These are phyloP conservation scores for Pterula multifida DNA, from an alignment of 1,284 basidiomycete genomes.

Conservation along the genomic window DNA sequence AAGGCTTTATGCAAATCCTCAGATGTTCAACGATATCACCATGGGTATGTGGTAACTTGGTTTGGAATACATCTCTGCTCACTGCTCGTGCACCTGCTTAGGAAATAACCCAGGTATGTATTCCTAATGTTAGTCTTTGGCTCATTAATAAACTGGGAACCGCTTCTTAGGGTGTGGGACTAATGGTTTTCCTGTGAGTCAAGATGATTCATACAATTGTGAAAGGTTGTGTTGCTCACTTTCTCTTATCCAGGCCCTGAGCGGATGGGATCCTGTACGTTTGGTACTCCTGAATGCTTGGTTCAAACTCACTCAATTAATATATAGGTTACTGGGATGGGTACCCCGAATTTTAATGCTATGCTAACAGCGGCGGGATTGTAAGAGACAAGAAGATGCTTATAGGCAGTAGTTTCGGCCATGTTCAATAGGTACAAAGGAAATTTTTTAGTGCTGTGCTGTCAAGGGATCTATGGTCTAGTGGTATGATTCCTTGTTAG, in stretches of 20 bases:
- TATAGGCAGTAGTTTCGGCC: too few species aligned
- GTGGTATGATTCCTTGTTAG: too few species aligned
- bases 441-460: too few species aligned
- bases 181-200: not conserved
- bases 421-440: too few species aligned
- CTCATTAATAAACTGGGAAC: too few species aligned
- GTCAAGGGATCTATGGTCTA: too few species aligned
- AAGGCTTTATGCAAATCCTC: constrained; percentile 21
- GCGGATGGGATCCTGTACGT: not conserved
- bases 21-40: constrained; percentile 32
- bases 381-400: not conserved
- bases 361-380: not conserved
- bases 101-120: not conserved
- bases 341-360: not conserved
- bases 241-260: not conserved
- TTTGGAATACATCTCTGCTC: too few species aligned
- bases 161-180: not conserved
- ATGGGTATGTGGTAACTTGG: constrained; percentile 6
- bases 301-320: not conserved
- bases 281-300: not conserved
- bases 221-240: too few species aligned
- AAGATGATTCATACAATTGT: too few species aligned
- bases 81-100: too few species aligned
- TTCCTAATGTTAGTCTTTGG: too few species aligned
- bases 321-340: not conserved